These are phyloP conservation scores for Sarocladium kiliense DNA, from an alignment of 2,329 filamentous ascomycete species.

Conservation along the genomic window DNA sequence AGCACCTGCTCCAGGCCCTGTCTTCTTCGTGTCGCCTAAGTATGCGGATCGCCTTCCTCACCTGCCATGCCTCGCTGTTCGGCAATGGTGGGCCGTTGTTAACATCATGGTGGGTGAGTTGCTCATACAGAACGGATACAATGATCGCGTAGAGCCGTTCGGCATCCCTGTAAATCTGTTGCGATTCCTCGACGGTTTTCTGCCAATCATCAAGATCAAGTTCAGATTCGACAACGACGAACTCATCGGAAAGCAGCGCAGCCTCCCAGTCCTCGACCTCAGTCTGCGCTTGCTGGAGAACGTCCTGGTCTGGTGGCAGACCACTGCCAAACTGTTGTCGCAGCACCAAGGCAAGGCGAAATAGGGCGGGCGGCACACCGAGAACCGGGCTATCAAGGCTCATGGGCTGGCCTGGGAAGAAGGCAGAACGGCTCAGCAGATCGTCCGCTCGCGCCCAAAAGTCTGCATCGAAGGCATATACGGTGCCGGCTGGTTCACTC, in stretches of 20 bases:
- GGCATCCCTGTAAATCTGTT: constrained; percentile 12
- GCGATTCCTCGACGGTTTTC: background rate
- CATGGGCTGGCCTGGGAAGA: background rate
- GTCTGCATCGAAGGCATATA: background rate
- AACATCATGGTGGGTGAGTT: constrained; percentile 5
- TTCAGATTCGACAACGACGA: background rate
- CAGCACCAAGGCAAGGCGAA: background rate
- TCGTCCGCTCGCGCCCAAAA: background rate
- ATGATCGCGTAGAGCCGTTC: constrained; percentile 15
- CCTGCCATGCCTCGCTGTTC: background rate
- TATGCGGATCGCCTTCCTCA: background rate
- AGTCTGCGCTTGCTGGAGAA: background rate
- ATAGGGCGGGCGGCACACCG: background rate
- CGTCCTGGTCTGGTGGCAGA: background rate
- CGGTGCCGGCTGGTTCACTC: background rate
- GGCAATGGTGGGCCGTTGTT: background rate
- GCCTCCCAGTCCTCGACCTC: constrained; percentile 6
- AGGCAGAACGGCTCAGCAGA: background rate
- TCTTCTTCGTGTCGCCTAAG: background rate
- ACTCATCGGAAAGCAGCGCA: background rate
- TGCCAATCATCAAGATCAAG: background rate
- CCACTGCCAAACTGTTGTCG: background rate
- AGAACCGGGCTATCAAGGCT: background rate
- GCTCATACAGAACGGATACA: constrained; percentile 16
- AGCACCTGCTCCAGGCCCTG: background rate